Evolutionary conservation across 371 early-diverging fungal genomes (phyloP).

Genomic region (Funneliformis caledonium): DNA sequence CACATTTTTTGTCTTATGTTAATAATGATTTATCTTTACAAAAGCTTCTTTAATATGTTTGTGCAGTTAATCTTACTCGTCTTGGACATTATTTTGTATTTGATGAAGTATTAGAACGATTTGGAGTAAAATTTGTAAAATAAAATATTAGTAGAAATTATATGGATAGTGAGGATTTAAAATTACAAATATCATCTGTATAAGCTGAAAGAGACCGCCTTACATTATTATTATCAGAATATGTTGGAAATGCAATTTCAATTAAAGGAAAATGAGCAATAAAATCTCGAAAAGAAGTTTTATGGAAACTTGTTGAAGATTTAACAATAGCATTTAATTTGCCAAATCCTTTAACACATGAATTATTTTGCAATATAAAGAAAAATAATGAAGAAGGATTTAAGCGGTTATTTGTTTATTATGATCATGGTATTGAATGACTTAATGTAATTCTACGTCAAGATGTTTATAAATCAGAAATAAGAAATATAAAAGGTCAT

Average conservation of each 20-base stretch:
- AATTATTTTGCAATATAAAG: neutral
- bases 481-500: neutral
- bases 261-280: neutral
- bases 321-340: slow-evolving; percentile 6
- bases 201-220: slow-evolving; percentile 1
- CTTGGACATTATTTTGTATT: slow-evolving; percentile 11
- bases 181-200: neutral
- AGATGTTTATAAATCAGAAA: slow-evolving; percentile 4
- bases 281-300: neutral
- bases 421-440: neutral
- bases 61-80: slow-evolving; percentile 14
- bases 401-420: neutral
- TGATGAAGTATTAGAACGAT: slow-evolving; percentile 17
- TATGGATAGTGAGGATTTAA: neutral
- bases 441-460: neutral
- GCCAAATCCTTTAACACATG: neutral
- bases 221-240: neutral
- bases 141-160: slow-evolving; percentile 19
- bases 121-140: slow-evolving; percentile 17
- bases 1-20: neutral
- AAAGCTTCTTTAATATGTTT: slow-evolving; percentile 8
- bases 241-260: neutral
- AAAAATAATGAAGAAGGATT: neutral
- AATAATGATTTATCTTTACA: neutral
- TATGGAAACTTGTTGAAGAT: neutral